Evolutionary conservation across 176 grass and related monocot species (phyloP).

Genomic region (Typha latifolia): DNA sequence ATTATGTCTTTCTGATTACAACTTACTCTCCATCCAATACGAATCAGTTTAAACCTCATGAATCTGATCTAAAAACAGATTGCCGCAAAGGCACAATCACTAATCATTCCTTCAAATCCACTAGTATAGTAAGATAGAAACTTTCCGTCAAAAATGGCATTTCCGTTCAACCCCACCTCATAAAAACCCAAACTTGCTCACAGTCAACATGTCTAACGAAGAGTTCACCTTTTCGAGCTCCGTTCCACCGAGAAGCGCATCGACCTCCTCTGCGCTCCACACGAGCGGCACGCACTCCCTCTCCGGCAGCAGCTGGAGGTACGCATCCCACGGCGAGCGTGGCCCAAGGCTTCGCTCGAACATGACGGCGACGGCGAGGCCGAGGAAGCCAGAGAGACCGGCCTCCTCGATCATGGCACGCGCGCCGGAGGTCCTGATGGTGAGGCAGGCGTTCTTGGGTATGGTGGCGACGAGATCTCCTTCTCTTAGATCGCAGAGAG

Average conservation of each 20-base stretch:
- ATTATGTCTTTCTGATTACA: too few relatives aligned
- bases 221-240: conserved; percentile 70
- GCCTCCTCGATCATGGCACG: conserved; percentile 46
- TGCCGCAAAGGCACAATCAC: neutral
- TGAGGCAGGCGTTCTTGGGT: conserved; percentile 66
- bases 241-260: conserved; percentile 55
- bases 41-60: too few relatives aligned
- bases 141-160: neutral
- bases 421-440: conserved; percentile 42
- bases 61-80: too few relatives aligned
- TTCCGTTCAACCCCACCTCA: neutral
- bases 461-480: conserved; percentile 77
- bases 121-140: neutral
- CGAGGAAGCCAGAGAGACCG: conserved; percentile 43
- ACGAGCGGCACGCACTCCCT: conserved; percentile 73
- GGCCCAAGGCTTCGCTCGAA: conserved; percentile 53
- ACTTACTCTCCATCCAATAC: too few relatives aligned
- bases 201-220: neutral
- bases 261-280: conserved; percentile 53
- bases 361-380: conserved; percentile 66
- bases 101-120: neutral
- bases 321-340: conserved; percentile 48
- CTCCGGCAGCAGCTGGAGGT: conserved; percentile 66
- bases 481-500: conserved; percentile 38
- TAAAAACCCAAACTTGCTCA: neutral